Evolutionary conservation across 257 asterid species (phyloP), one percentile per base, ranked within the genome.

Genomic region (Rhazya stricta): DNA sequence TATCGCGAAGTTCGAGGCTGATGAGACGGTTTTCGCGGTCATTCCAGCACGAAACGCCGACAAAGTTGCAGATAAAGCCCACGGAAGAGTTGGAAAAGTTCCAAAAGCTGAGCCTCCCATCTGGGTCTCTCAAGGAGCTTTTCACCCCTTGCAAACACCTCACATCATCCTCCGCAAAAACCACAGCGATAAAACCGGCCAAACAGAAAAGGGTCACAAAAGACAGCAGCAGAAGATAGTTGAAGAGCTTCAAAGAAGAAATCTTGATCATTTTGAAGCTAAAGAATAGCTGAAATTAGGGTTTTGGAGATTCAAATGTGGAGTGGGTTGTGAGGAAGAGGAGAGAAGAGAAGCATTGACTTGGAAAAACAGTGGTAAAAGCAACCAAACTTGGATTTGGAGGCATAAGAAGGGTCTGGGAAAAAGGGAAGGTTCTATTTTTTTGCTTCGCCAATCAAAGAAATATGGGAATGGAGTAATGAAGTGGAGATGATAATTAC

Each of bases 31-130:
- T 91, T 65, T 93, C 98, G 0, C 83, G 80, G 73, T 81, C 84
- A 83, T 91, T 89, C 98, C 98, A 93, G 89, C 98, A 93, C 9
- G 81, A 21, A 65, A 85, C 97, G 8, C 97, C 97, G 21, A 60
- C 75, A 77, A 93, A 93, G 13, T 21, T 78, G 79, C 97, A 93
- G 69, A 88, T 80, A 78, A 79, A 88, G 0, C 89, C 95, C 29
- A 84, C 78, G 0, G 92, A 56, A 2, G 83, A 32, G 84, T 93
- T 93, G 56, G 81, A 65, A 76, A 93, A 91, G 76, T 53, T 73
- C 98, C 98, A 93, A 0, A 88, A 81, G 27, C 3, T 53, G 50
- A 91, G 87, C 72, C 71, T 85, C 7, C 78, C 83, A 65, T 23
- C 77, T 10, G 93, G 79, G 73, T 93, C 96, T 2, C 68, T 42